Percentiles rank a stretch among this genome's conserved stretches.
Evolutionary conservation across 805 yeast species (phyloP).

Genomic region (Candida khao-thaluensis): DNA sequence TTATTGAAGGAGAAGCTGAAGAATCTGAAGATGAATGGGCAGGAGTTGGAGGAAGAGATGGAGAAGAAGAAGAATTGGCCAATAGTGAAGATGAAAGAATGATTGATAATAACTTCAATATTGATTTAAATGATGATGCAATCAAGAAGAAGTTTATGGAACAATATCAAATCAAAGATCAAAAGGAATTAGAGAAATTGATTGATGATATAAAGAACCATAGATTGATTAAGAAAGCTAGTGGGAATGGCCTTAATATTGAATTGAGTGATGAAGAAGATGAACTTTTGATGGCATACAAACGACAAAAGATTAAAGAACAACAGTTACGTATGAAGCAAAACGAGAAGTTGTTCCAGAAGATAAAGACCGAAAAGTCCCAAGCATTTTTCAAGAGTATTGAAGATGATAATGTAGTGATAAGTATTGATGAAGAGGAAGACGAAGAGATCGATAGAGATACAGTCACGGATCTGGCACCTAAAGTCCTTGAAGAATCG

Average conservation of each 20-base stretch:
- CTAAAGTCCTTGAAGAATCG: slow-evolving; percentile 45
- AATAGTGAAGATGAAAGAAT: slow-evolving; percentile 75
- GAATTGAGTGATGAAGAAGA: slow-evolving; percentile 79
- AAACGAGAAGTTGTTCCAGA: slow-evolving; percentile 40
- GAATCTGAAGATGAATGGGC: slow-evolving; percentile 90
- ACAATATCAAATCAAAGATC: slow-evolving; percentile 62
- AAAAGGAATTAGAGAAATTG: slow-evolving; percentile 61
- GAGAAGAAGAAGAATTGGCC: slow-evolving; percentile 51
- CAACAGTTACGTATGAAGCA: slow-evolving; percentile 51
- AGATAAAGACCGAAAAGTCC: slow-evolving; percentile 54
- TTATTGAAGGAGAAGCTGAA: slow-evolving; percentile 80
- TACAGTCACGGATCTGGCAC: slow-evolving; percentile 18
- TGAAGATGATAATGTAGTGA: slow-evolving; percentile 20
- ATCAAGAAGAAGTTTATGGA: slow-evolving; percentile 57
- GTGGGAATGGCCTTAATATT: slow-evolving; percentile 49
- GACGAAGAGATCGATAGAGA: slow-evolving; percentile 22
- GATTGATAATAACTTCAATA: slow-evolving; percentile 67
- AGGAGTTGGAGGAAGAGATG: slow-evolving; percentile 75
- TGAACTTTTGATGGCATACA: slow-evolving; percentile 49
- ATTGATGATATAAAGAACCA: slow-evolving; percentile 73
- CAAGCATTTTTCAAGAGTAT: slow-evolving; percentile 59
- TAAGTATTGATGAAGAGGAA: slow-evolving; percentile 19
- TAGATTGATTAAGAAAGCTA: slow-evolving; percentile 52
- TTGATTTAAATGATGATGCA: slow-evolving; percentile 56
- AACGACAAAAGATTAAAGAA: slow-evolving; percentile 41